phyloP scores from a whole-genome alignment of 176 grass and related monocot species.

The Canna indica region DNA sequence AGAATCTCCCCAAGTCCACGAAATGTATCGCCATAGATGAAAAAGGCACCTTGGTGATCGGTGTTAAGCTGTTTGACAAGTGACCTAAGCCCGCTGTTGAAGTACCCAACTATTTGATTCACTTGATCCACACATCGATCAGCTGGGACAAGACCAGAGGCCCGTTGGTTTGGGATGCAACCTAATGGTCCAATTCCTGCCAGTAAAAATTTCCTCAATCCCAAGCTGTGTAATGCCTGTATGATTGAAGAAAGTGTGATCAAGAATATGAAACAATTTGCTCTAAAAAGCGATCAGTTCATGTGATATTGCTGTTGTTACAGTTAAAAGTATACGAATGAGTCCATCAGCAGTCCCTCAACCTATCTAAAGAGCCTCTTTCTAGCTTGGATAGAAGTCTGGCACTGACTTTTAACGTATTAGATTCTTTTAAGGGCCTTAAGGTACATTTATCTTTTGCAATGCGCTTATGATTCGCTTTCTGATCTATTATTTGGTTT shows the following conservation, averaged over 20 bases:
- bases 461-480: too few relatives aligned
- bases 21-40: constrained; percentile 40
- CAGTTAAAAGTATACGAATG: too few relatives aligned
- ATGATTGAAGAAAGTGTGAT: not conserved
- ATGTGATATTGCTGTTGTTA: not conserved
- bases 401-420: too few relatives aligned
- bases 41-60: constrained; percentile 22
- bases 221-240: constrained; percentile 31
- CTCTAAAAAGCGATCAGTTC: not conserved
- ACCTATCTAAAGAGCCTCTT: too few relatives aligned
- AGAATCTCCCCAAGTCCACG: constrained; percentile 25
- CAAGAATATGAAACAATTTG: too few relatives aligned
- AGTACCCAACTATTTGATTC: constrained; percentile 31
- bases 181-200: constrained; percentile 40
- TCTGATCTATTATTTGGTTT: too few relatives aligned
- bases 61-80: constrained; percentile 43
- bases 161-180: constrained; percentile 39
- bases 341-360: too few relatives aligned
- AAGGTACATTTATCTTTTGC: too few relatives aligned
- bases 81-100: constrained; percentile 38
- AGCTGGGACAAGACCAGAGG: not conserved
- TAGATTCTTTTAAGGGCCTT: too few relatives aligned
- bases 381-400: too few relatives aligned
- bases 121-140: constrained; percentile 34
- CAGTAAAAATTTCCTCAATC: constrained; percentile 39